These are phyloP conservation scores for Fusarium brachygibbosum DNA, from an alignment of 2,329 filamentous ascomycete species.

Conservation along the genomic window DNA sequence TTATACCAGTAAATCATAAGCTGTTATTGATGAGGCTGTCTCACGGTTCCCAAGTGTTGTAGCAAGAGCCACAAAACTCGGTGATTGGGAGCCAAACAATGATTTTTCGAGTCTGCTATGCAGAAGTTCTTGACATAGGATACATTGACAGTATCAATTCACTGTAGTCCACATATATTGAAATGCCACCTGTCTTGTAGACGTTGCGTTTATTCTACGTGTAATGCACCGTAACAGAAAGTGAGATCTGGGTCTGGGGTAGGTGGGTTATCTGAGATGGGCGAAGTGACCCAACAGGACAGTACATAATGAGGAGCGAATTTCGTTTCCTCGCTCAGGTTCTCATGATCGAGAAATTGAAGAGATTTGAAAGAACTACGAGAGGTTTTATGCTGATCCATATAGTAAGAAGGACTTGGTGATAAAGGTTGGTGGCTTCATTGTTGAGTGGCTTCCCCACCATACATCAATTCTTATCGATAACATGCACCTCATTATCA, in stretches of 20 bases:
- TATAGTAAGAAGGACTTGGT: neutral
- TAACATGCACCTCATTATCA: constrained; percentile 29
- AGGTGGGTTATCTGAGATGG: neutral
- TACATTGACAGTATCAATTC: neutral
- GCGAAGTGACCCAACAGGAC: neutral
- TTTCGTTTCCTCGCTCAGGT: neutral
- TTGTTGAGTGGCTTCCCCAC: constrained; percentile 18
- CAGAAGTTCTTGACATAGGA: neutral
- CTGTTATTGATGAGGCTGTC: neutral
- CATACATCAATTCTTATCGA: constrained; percentile 34
- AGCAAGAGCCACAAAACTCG: neutral
- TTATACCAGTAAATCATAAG: neutral
- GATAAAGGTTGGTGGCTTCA: neutral
- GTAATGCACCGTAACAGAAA: neutral
- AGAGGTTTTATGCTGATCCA: neutral
- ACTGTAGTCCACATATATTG: neutral
- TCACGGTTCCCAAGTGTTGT: neutral
- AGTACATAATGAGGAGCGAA: neutral
- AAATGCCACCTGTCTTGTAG: neutral
- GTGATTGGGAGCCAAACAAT: neutral
- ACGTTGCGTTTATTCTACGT: neutral
- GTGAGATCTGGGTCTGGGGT: neutral
- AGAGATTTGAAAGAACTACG: neutral
- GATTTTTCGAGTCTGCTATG: neutral
- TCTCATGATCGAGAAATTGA: neutral